Conservation (phyloP, 2,329 filamentous ascomycete species). For the Hypoxylon sp. region DNA sequence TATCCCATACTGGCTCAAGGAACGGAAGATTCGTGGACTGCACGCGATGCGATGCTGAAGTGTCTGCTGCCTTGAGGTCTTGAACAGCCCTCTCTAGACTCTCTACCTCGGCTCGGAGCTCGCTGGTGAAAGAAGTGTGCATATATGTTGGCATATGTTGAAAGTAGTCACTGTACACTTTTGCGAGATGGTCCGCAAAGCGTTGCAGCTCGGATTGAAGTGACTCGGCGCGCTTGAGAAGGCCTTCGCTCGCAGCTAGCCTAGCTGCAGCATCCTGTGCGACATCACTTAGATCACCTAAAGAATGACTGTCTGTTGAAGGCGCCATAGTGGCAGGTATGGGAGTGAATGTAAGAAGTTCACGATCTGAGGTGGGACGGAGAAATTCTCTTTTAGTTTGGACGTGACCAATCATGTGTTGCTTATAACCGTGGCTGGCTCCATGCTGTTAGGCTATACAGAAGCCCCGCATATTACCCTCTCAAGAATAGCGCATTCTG, state of each 20-base stretch:
- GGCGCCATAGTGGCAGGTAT: slow-evolving; percentile 1
- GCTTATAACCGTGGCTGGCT: not conserved
- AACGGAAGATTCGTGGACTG: slow-evolving; percentile 51
- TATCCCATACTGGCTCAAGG: slow-evolving; percentile 51
- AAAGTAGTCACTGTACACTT: slow-evolving; percentile 48
- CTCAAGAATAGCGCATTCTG: not conserved
- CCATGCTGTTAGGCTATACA: slow-evolving; percentile 1
- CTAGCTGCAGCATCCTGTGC: slow-evolving; percentile 15
- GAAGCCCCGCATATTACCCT: not conserved
- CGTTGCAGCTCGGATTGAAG: slow-evolving; percentile 47
- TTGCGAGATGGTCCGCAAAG: slow-evolving; percentile 46
- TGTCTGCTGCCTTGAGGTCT: slow-evolving; percentile 38
- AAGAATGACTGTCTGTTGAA: not conserved
- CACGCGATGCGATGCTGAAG: slow-evolving; percentile 43
- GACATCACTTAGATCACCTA: slow-evolving; percentile 16
- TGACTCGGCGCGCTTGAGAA: slow-evolving; percentile 33
- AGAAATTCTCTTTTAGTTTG: not conserved
- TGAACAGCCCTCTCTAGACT: slow-evolving; percentile 34
- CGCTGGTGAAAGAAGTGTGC: slow-evolving; percentile 44
- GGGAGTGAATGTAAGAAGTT: not conserved
- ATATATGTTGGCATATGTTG: slow-evolving; percentile 48
- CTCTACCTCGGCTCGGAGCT: slow-evolving; percentile 45
- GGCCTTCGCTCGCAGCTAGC: slow-evolving; percentile 19
- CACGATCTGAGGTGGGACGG: not conserved
- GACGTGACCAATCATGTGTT: not conserved